Conservation (phyloP, 208 protist genomes). For the Acanthamoeba healyi region DNA sequence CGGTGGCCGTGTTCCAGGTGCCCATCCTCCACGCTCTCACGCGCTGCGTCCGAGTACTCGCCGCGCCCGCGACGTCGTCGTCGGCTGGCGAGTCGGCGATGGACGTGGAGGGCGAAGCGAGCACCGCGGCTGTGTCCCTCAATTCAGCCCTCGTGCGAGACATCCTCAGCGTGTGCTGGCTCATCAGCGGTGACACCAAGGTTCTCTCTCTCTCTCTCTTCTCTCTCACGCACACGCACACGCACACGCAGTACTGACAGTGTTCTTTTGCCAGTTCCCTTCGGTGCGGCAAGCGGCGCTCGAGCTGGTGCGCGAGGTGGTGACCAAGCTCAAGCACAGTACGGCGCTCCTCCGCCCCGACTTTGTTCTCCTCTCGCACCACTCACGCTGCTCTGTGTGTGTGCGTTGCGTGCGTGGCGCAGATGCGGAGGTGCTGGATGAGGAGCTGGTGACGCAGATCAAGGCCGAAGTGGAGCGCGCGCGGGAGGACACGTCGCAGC, state of each 20-base stretch:
- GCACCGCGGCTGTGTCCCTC: background rate
- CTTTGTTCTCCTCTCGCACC: background rate
- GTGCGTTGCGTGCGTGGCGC: background rate
- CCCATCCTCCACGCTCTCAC: constrained; percentile 38
- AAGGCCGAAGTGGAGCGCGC: constrained; percentile 48
- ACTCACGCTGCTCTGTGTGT: background rate
- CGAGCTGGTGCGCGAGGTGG: constrained; percentile 76
- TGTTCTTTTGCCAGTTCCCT: constrained; percentile 64
- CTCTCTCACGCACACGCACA: background rate
- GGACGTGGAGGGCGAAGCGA: constrained; percentile 17
- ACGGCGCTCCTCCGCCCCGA: no score
- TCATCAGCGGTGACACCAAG: constrained; percentile 21
- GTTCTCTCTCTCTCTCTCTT: background rate
- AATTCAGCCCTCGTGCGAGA: background rate
- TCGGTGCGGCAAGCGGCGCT: constrained; percentile 71
- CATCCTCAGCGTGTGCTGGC: constrained; percentile 38
- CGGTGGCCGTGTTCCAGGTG: constrained; percentile 28
- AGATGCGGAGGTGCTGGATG: constrained; percentile 52
- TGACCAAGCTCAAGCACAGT: constrained; percentile 57
- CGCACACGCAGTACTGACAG: no score
- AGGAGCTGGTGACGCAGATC: constrained; percentile 55
- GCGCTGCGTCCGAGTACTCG: constrained; percentile 21
- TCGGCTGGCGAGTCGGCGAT: background rate
- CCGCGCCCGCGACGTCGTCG: background rate
- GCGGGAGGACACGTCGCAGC: constrained; percentile 40